Percentiles rank a stretch among this genome's conserved stretches.
phyloP scores from a whole-genome alignment of 176 grass and related monocot genomes.

The maize (Zea mays) region Zm-B73-REFERENCE-NAM-5.0 NC_050102.1:156469001-156469500 shows the following conservation, averaged over 20 bases:
- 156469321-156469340: slow-evolving; percentile 60
- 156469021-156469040: slow-evolving; percentile 57
- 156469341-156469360: slow-evolving; percentile 60
- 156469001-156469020: slow-evolving; percentile 57
- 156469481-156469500: slow-evolving; percentile 45
- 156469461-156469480: slow-evolving; percentile 78
- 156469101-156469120: background rate
- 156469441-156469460: slow-evolving; percentile 55
- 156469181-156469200: background rate
- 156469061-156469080: background rate
- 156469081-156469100: slow-evolving; percentile 10
- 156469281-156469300: slow-evolving; percentile 1
- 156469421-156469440: background rate
- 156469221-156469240: background rate
- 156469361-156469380: slow-evolving; percentile 39
- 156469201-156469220: slow-evolving; percentile 14
- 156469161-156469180: background rate
- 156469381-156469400: slow-evolving; percentile 10
- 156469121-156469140: background rate
- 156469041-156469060: slow-evolving; percentile 26
- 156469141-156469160: slow-evolving; percentile 4
- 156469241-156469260: slow-evolving; percentile 35
- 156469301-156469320: slow-evolving; percentile 39
- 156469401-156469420: slow-evolving; percentile 24
- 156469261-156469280: slow-evolving; percentile 26